phyloP scores from a whole-genome alignment of 1,284 basidiomycete species.

The Fomitopsis schrenkii region DNA sequence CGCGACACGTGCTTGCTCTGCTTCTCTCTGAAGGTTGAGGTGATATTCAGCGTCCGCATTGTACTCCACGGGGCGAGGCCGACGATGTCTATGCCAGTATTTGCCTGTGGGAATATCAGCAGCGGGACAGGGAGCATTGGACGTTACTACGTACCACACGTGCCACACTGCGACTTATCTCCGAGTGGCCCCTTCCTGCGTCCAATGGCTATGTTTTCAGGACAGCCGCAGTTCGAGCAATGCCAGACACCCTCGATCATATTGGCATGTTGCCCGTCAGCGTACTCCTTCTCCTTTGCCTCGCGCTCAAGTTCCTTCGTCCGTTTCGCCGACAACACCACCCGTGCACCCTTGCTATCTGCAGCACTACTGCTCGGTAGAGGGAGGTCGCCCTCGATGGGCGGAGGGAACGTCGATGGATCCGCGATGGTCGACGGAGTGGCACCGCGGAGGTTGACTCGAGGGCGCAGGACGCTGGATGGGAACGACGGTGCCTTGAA shows the following conservation, averaged over 20 bases:
- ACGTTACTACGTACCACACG: slow-evolving; percentile 67
- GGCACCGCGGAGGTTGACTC: slow-evolving; percentile 53
- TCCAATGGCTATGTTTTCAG: slow-evolving; percentile 80
- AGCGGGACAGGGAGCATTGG: slow-evolving; percentile 7
- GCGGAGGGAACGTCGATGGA: slow-evolving; percentile 47
- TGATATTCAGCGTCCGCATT: slow-evolving; percentile 72
- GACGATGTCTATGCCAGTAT: slow-evolving; percentile 80
- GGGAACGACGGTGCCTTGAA: slow-evolving; percentile 70
- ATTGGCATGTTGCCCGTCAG: slow-evolving; percentile 78
- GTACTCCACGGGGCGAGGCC: slow-evolving; percentile 75
- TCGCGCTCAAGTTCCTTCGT: slow-evolving; percentile 74
- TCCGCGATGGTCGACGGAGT: slow-evolving; percentile 67
- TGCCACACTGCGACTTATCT: slow-evolving; percentile 87
- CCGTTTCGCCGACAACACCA: slow-evolving; percentile 50
- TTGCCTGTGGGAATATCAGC: slow-evolving; percentile 50
- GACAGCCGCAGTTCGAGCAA: slow-evolving; percentile 89
- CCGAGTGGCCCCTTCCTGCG: slow-evolving; percentile 86
- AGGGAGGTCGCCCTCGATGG: slow-evolving; percentile 56
- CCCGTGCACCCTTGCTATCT: slow-evolving; percentile 42
- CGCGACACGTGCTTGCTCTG: slow-evolving; percentile 43
- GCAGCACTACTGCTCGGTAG: slow-evolving; percentile 31
- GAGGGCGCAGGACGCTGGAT: slow-evolving; percentile 47
- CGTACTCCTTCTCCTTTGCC: slow-evolving; percentile 77
- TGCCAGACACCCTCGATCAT: slow-evolving; percentile 86
- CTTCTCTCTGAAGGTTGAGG: slow-evolving; percentile 49